A percentile compares a stretch with the other conserved stretches of the same genome.
phyloP scores from a whole-genome alignment of 1,139 yeast species.

The Yamadazyma atlantica region DNA sequence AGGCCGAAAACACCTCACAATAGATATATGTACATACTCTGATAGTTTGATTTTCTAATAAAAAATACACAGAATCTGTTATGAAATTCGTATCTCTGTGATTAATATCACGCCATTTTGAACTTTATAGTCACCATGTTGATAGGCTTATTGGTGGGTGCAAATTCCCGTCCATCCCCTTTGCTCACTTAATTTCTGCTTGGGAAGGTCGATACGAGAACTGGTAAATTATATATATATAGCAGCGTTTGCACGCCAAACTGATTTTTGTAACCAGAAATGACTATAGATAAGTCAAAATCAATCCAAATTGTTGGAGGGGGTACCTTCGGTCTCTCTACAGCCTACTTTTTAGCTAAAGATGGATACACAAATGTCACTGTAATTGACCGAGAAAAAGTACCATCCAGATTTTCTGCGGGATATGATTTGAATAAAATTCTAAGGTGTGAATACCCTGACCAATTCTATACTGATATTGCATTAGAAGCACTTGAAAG shows the following conservation, averaged over 20 bases:
- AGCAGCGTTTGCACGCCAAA: neutral
- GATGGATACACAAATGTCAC: constrained; percentile 20
- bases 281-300: constrained; percentile 5
- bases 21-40: constrained; percentile 9
- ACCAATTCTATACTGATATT: constrained; percentile 14
- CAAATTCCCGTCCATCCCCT: neutral
- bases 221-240: neutral
- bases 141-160: neutral
- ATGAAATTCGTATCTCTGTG: no score
- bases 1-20: constrained; percentile 26
- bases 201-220: neutral
- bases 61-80: no score
- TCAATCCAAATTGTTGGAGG: constrained; percentile 41
- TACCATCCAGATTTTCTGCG: constrained; percentile 17
- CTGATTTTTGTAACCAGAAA: neutral
- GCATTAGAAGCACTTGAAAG: constrained; percentile 16
- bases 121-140: no score
- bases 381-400: constrained; percentile 16
- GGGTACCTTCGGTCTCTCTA: constrained; percentile 49
- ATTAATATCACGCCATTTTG: no score
- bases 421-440: constrained; percentile 18
- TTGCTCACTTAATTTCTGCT: neutral
- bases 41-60: no score
- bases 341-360: constrained; percentile 34
- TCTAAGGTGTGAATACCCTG: constrained; percentile 18